phyloP scores from a whole-genome alignment of 352 stramenopile genomes.

The Globisporangium parvum region DNA sequence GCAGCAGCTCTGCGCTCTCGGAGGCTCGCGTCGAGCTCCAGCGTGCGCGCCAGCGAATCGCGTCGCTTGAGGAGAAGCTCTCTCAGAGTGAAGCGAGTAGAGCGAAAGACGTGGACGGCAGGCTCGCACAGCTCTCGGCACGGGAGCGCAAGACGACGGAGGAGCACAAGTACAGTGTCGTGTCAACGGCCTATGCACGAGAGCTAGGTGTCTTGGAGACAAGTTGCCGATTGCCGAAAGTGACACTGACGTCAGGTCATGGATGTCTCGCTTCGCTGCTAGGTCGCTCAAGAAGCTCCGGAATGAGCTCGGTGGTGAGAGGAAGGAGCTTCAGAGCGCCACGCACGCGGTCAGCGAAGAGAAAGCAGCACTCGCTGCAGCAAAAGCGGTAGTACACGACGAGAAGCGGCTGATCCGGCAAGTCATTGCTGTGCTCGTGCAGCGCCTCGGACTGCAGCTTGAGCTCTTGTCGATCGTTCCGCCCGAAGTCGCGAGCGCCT shows the following conservation, averaged over 20 bases:
- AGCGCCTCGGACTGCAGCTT: constrained; percentile 40
- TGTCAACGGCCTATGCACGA: neutral
- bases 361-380: constrained; percentile 1
- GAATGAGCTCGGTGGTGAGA: constrained; percentile 23
- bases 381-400: constrained; percentile 18
- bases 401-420: constrained; percentile 41
- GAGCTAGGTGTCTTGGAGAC: neutral
- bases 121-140: constrained; percentile 21
- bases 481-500: constrained; percentile 1
- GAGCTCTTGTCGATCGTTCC: constrained; percentile 34
- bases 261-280: neutral
- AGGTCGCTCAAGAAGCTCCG: constrained; percentile 44
- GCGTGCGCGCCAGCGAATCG: constrained; percentile 46
- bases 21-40: constrained; percentile 42
- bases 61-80: constrained; percentile 36
- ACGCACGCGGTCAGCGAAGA: constrained; percentile 17
- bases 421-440: constrained; percentile 36
- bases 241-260: neutral
- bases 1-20: constrained; percentile 16
- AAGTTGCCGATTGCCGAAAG: neutral
- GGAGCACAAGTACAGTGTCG: constrained; percentile 38
- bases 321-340: constrained; percentile 25
- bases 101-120: constrained; percentile 34
- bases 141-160: constrained; percentile 31
- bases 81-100: constrained; percentile 17